Percentiles rank a stretch among this genome's conserved stretches.
Conservation (phyloP, 441 rosid species). For the Corymbia citriodora region DNA sequence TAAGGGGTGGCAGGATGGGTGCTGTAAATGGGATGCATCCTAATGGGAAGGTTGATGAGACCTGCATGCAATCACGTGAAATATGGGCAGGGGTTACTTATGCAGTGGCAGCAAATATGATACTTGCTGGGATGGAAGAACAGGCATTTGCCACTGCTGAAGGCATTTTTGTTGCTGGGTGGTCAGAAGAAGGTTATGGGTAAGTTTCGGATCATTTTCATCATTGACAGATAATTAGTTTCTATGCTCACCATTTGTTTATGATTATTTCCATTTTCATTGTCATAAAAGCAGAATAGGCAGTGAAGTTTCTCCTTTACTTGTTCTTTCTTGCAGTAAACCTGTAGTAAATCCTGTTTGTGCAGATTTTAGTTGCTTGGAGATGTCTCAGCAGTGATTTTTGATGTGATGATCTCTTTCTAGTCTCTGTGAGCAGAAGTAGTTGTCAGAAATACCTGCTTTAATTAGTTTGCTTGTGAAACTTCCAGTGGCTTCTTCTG, state of each 20-base stretch:
- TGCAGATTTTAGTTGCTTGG: background rate
- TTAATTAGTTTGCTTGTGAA: background rate
- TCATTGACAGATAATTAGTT: background rate
- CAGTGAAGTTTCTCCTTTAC: background rate
- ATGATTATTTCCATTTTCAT: background rate
- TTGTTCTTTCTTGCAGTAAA: background rate
- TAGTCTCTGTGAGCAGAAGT: background rate
- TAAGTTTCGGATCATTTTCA: background rate
- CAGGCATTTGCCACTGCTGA: slow-evolving; percentile 3
- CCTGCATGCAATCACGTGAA: slow-evolving; percentile 12
- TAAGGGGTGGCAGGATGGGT: slow-evolving; percentile 5
- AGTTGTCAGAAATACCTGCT: background rate
- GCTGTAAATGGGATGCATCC: slow-evolving; percentile 6
- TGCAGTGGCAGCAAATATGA: slow-evolving; percentile 5
- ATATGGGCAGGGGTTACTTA: slow-evolving; percentile 7
- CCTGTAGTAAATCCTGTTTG: background rate
- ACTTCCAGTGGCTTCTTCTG: background rate
- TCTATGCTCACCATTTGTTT: background rate
- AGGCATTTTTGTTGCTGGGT: slow-evolving; percentile 2
- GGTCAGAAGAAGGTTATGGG: slow-evolving; percentile 9
- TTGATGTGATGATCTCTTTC: background rate
- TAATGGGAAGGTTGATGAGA: slow-evolving; percentile 1
- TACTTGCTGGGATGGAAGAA: slow-evolving; percentile 6
- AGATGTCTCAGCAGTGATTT: background rate
- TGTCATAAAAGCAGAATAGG: background rate